Evolutionary conservation across 2,329 filamentous ascomycete genomes (phyloP).

Genomic region (Aspergillus fischeri): DNA sequence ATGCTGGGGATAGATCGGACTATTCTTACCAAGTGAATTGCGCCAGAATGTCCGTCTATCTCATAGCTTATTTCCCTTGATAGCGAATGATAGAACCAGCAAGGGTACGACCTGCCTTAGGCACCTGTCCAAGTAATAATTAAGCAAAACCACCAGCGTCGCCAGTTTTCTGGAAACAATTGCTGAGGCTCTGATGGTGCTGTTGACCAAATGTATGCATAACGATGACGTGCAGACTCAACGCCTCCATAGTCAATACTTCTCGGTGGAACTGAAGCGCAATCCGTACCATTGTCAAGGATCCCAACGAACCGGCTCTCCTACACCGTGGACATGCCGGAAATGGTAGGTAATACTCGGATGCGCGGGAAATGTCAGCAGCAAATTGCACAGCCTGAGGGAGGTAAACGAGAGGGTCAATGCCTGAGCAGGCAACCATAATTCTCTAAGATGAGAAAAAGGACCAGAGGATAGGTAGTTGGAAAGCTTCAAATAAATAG

Average conservation of each 20-base stretch:
- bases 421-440: not conserved
- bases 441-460: not conserved
- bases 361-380: not conserved
- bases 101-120: too few relatives aligned
- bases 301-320: not conserved
- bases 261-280: not conserved
- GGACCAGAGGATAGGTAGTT: not conserved
- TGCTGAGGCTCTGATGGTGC: not conserved
- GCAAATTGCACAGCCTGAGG: not conserved
- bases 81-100: too few relatives aligned
- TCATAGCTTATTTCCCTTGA: too few relatives aligned
- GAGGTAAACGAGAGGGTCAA: not conserved
- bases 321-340: not conserved
- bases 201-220: not conserved
- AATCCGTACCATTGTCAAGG: not conserved
- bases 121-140: too few relatives aligned
- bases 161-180: not conserved
- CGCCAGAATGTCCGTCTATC: too few relatives aligned
- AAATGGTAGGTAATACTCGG: not conserved
- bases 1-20: not conserved
- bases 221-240: conserved; percentile 5
- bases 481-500: not conserved
- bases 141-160: too few relatives aligned
- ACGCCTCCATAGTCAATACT: not conserved
- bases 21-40: not conserved